Evolutionary conservation across 129 eudicot species (phyloP).

Genomic region (carrot (Daucus carota)): DNA sequence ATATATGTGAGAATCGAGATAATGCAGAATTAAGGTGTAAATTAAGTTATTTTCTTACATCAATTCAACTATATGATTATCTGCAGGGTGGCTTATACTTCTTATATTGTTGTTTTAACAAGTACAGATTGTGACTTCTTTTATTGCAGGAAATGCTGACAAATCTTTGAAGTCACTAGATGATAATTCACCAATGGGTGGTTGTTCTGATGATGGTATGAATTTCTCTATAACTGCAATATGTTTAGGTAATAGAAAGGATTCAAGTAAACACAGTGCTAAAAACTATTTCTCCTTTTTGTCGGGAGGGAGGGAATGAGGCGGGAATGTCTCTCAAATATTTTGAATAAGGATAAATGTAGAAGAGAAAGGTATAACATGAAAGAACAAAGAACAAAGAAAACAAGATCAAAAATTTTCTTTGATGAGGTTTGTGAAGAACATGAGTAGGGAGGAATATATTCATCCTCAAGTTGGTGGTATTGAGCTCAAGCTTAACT

Average conservation of each 20-base stretch:
- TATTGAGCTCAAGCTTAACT: background rate
- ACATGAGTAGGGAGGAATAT: background rate
- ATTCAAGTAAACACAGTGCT: background rate
- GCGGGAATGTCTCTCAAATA: background rate
- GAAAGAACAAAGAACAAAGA: background rate
- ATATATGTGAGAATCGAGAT: background rate
- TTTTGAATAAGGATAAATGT: background rate
- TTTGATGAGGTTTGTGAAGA: background rate
- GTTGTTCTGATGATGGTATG: conserved; percentile 46
- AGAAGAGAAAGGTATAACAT: background rate
- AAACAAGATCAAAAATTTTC: background rate
- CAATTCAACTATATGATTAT: background rate
- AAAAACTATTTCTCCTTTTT: background rate
- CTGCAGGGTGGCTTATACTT: background rate
- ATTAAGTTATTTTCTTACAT: background rate
- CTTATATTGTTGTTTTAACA: background rate
- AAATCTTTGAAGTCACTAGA: conserved; percentile 8
- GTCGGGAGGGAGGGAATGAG: background rate
- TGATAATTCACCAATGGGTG: conserved; percentile 17
- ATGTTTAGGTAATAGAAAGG: background rate
- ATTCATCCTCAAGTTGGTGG: background rate
- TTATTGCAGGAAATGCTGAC: conserved; percentile 17
- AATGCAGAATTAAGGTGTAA: background rate
- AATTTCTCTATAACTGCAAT: background rate
- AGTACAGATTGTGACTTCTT: conserved; percentile 2